Conservation (phyloP, 2,329 filamentous ascomycete species). For the Cordyceps tenuipes region DNA sequence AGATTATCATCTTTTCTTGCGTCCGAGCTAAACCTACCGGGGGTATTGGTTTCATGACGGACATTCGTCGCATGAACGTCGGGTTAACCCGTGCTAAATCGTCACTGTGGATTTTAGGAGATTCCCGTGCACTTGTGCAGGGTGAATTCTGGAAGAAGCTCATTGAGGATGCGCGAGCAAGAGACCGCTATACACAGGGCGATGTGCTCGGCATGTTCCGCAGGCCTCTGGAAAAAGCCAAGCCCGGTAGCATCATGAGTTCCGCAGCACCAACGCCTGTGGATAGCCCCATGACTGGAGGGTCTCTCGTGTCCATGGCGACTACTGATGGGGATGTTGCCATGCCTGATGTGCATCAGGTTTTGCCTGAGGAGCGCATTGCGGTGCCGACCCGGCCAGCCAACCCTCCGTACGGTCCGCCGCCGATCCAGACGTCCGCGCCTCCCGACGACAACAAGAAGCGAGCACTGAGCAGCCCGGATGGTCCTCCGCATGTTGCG, state of each 20-base stretch:
- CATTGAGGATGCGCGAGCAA: constrained; percentile 68
- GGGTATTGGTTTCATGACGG: constrained; percentile 97
- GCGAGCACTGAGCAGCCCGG: constrained; percentile 31
- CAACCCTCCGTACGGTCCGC: constrained; percentile 23
- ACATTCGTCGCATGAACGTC: constrained; percentile 98
- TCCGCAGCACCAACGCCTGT: constrained; percentile 14
- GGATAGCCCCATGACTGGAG: not conserved
- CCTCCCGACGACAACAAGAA: constrained; percentile 30
- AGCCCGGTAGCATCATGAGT: constrained; percentile 14
- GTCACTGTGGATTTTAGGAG: constrained; percentile 91
- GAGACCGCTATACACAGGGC: constrained; percentile 69
- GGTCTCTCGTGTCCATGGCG: constrained; percentile 3
- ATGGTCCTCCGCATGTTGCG: constrained; percentile 22
- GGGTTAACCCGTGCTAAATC: constrained; percentile 94
- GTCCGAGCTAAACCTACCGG: constrained; percentile 85
- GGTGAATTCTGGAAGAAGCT: constrained; percentile 87
- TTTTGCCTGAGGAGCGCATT: not conserved
- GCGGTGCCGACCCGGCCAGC: constrained; percentile 8
- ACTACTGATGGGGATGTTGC: constrained; percentile 5
- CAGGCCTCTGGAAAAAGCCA: constrained; percentile 32
- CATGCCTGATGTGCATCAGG: constrained; percentile 11
- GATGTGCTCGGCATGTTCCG: constrained; percentile 43
- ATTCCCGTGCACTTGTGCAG: constrained; percentile 75
- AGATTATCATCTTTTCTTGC: constrained; percentile 98
- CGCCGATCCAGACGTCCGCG: constrained; percentile 32